Evolutionary conservation across 495 filamentous ascomycete species (phyloP).

Genomic region (Hypoxylon lienhwacheense): DNA sequence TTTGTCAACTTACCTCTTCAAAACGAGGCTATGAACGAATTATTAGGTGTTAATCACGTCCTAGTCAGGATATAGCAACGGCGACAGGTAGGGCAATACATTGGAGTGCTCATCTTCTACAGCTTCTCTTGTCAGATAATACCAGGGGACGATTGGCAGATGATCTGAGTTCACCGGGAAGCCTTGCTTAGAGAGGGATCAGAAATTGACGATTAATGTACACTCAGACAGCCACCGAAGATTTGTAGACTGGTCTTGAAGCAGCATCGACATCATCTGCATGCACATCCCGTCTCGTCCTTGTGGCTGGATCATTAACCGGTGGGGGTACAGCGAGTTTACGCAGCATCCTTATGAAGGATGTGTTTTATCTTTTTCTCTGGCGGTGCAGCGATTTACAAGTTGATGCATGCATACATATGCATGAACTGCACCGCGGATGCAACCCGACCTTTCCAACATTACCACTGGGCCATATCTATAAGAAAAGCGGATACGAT

Average conservation of each 20-base stretch:
- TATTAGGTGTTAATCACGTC: no score
- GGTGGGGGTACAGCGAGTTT: slow-evolving; percentile 29
- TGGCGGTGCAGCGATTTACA: slow-evolving; percentile 18
- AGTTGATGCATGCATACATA: slow-evolving; percentile 32
- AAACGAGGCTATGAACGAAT: no score
- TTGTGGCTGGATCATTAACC: slow-evolving; percentile 20
- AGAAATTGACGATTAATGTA: neutral
- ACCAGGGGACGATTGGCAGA: no score
- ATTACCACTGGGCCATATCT: slow-evolving; percentile 17
- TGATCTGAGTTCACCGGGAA: slow-evolving; percentile 5
- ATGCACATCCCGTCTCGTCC: slow-evolving; percentile 13
- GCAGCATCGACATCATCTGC: slow-evolving; percentile 21
- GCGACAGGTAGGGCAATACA: no score
- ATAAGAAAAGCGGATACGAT: slow-evolving; percentile 29
- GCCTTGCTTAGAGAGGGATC: slow-evolving; percentile 8
- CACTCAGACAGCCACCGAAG: slow-evolving; percentile 2
- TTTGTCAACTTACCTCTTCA: no score
- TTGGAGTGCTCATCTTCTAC: no score
- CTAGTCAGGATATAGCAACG: no score
- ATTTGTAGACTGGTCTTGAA: neutral
- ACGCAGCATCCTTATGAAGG: no score
- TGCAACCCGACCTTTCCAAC: slow-evolving; percentile 27
- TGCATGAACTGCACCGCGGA: slow-evolving; percentile 32
- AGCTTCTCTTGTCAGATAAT: no score
- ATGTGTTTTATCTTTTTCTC: slow-evolving; percentile 16